Evolutionary conservation across 75 land plant genomes (phyloP).

Genomic region (Sequoia sempervirens): DNA sequence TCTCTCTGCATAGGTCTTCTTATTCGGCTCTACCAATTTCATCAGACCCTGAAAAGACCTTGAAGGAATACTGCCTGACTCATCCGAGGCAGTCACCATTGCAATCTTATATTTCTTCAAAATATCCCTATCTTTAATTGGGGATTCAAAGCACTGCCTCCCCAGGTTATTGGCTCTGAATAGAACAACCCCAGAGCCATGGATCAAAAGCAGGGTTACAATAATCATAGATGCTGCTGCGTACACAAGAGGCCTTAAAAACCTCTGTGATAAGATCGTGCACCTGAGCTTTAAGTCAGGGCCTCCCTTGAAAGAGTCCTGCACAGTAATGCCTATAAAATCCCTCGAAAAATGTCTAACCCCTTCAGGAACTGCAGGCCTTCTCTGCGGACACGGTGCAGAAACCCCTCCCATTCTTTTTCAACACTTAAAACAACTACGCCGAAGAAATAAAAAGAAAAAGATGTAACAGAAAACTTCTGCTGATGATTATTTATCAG

Average conservation of each 20-base stretch:
- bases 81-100: conserved; percentile 60
- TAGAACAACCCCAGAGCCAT: conserved; percentile 30
- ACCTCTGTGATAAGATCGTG: conserved; percentile 9
- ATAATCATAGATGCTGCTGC: not conserved
- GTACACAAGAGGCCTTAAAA: not conserved
- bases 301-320: conserved; percentile 1
- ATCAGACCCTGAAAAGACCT: conserved; percentile 53
- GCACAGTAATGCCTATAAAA: conserved; percentile 3
- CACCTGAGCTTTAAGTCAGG: conserved; percentile 6
- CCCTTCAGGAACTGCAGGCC: not conserved
- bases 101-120: conserved; percentile 30
- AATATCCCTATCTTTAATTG: not conserved
- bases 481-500: not conserved
- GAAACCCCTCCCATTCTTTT: conserved; percentile 9
- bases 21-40: conserved; percentile 50
- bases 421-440: not conserved
- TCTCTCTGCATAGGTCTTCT: conserved; percentile 36
- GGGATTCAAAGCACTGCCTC: conserved; percentile 28
- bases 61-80: conserved; percentile 6
- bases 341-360: not conserved
- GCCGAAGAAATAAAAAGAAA: not conserved
- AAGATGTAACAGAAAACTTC: not conserved
- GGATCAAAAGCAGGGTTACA: not conserved
- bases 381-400: conserved; percentile 4
- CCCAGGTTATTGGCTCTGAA: conserved; percentile 61